Conservation (phyloP, 129 eudicot species). For the Flaveria robusta region DNA sequence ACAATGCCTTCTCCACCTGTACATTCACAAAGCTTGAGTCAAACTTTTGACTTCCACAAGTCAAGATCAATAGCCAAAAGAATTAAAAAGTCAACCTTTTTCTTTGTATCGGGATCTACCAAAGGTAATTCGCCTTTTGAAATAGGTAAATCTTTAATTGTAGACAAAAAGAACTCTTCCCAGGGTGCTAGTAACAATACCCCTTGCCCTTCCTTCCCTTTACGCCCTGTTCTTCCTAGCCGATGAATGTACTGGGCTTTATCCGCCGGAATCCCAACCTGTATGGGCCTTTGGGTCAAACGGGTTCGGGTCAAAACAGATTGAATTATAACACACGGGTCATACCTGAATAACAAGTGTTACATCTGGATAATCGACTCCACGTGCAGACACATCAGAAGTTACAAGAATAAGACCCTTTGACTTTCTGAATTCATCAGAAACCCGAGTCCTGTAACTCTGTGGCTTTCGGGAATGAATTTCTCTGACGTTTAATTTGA, state of each 20-base stretch:
- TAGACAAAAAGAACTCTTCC: slow-evolving; percentile 80
- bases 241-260: slow-evolving; percentile 90
- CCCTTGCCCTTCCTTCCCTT: slow-evolving; percentile 93
- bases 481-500: slow-evolving; percentile 86
- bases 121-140: slow-evolving; percentile 56
- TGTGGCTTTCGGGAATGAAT: slow-evolving; percentile 97
- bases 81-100: slow-evolving; percentile 47
- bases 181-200: slow-evolving; percentile 83
- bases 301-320: not conserved
- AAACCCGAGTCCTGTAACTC: slow-evolving; percentile 81
- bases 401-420: slow-evolving; percentile 91
- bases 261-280: slow-evolving; percentile 87
- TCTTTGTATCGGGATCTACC: slow-evolving; percentile 68
- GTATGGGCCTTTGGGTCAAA: slow-evolving; percentile 18
- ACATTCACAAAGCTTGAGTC: slow-evolving; percentile 13
- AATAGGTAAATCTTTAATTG: slow-evolving; percentile 65
- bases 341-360: slow-evolving; percentile 89
- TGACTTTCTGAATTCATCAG: slow-evolving; percentile 90
- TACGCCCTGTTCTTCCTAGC: slow-evolving; percentile 92
- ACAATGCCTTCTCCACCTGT: slow-evolving; percentile 82
- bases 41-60: slow-evolving; percentile 3
- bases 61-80: not conserved
- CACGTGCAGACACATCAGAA: slow-evolving; percentile 99
- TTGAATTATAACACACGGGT: not conserved
- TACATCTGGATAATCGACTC: slow-evolving; percentile 99